Conservation (phyloP, 805 yeast species). For the Saccharomycopsis javanensis region DNA sequence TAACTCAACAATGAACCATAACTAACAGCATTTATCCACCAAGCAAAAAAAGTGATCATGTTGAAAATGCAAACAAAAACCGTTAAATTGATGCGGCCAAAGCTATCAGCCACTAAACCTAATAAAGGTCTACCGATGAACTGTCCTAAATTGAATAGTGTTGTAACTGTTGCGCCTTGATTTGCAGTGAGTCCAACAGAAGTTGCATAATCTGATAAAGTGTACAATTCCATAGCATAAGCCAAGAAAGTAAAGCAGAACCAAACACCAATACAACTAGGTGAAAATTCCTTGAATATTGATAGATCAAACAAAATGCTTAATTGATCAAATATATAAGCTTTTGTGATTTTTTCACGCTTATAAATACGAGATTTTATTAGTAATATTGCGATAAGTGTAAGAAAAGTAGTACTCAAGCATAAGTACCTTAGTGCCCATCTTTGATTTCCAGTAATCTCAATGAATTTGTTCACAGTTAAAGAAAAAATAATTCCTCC, state of each 20-base stretch:
- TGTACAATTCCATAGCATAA: constrained; percentile 36
- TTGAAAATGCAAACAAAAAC: constrained; percentile 23
- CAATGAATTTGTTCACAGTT: constrained; percentile 24
- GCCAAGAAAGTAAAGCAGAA: constrained; percentile 30
- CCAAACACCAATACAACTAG: constrained; percentile 32
- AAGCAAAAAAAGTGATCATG: constrained; percentile 30
- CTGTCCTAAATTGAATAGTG: constrained; percentile 38
- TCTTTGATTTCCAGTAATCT: constrained; percentile 18
- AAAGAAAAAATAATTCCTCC: constrained; percentile 29
- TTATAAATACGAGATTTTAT: constrained; percentile 25
- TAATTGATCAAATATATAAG: constrained; percentile 22
- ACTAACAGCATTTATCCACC: constrained; percentile 40
- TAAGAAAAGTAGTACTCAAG: constrained; percentile 6
- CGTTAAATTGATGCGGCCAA: constrained; percentile 41
- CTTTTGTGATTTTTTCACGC: constrained; percentile 24
- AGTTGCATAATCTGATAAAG: constrained; percentile 38
- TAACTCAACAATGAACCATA: constrained; percentile 34
- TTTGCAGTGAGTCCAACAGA: constrained; percentile 37
- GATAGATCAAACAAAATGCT: constrained; percentile 29
- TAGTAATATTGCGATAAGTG: constrained; percentile 8
- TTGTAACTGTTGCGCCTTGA: constrained; percentile 39
- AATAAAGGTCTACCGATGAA: constrained; percentile 40
- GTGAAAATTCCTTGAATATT: constrained; percentile 27
- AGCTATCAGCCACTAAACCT: constrained; percentile 36
- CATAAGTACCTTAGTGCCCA: constrained; percentile 18